Evolutionary conservation across 768 basidiomycete species (phyloP), one percentile per base, ranked within the genome.

Genomic region (Lactifluus volemus): DNA sequence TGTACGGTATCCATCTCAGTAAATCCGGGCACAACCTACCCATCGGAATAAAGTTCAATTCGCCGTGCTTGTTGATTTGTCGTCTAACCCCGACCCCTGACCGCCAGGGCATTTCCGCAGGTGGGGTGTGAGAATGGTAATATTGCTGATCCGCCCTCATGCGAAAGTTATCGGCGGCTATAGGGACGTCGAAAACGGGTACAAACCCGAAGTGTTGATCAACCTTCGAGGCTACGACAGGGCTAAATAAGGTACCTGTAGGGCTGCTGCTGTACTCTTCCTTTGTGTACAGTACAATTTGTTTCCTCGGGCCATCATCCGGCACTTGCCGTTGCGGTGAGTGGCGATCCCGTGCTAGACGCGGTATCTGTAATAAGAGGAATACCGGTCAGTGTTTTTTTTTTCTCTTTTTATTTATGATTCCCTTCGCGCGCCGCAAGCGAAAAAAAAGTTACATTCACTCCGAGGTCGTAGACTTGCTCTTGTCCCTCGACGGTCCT

Each of bases 81-180:
- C 14, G 3, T 21, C 54, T 15, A 38, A 48, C 15, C 34, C 44
- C 54, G 25, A 15, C 47, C 41, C 57, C 41, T 50, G 14, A 17
- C 57, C 49, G 42, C 39, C 49, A 48, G 41, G 57, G 19, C 49
- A 36, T n/a, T 34, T 10, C 57, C 57, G 49, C 41, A 32, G 41
- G 2, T 10, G 10, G 49, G n/a, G 49, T 44, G 53, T 60, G 59
- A 48, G 59, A 59, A 50, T 6, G 15, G 3, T 21, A 50, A 25
- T 29, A 5, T 32, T 42, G 55, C 42, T 56, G 60, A 61, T 61
- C 60, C 34, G 50, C 36, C 29, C 44, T 30, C 30, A 19, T 49
- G 42, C 29, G 8, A 38, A 34, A 19, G 44, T 14, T 15, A 10
- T 50, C 48, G n/a, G 47, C 48, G 48, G 48, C 48, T 14, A 19